Conservation (phyloP, 192 early-diverging fungal species). For the Umbelopsis sp. region DNA sequence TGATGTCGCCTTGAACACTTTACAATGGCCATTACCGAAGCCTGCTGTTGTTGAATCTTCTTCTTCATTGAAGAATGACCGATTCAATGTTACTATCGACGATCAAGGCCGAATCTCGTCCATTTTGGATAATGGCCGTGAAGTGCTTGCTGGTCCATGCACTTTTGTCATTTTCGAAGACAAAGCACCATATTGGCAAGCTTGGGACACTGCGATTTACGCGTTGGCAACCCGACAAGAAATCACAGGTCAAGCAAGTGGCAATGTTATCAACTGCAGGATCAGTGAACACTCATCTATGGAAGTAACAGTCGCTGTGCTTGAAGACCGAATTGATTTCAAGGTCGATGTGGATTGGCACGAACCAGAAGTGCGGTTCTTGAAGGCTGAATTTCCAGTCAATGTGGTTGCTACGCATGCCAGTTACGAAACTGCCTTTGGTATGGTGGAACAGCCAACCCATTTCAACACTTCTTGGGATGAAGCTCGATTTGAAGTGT, state of each 20-base stretch:
- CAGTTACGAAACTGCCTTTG: constrained; percentile 87
- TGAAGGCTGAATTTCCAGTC: constrained; percentile 13
- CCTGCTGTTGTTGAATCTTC: constrained; percentile 1
- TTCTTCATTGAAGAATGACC: constrained; percentile 16
- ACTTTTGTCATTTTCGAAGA: constrained; percentile 11
- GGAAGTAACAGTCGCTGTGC: constrained; percentile 7
- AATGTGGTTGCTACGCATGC: constrained; percentile 48
- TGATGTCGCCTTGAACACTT: constrained; percentile 6
- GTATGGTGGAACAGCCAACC: constrained; percentile 76
- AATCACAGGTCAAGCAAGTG: constrained; percentile 3
- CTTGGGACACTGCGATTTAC: constrained; percentile 6
- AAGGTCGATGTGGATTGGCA: constrained; percentile 75
- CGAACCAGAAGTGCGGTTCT: constrained; percentile 42
- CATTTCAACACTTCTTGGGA: constrained; percentile 86
- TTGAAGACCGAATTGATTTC: constrained; percentile 54
- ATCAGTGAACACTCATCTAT: constrained; percentile 5
- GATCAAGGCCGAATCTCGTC: constrained; percentile 3
- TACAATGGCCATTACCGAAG: background rate
- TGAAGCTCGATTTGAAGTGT: constrained; percentile 39
- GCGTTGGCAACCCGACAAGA: background rate
- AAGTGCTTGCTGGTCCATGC: constrained; percentile 1
- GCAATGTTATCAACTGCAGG: constrained; percentile 8
- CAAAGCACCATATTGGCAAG: constrained; percentile 8
- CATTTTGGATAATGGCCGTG: constrained; percentile 2
- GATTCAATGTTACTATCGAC: constrained; percentile 5